These are phyloP conservation scores for Lasiodiplodia hormozganensis DNA, from an alignment of 2,329 filamentous ascomycete species.

Conservation along the genomic window DNA sequence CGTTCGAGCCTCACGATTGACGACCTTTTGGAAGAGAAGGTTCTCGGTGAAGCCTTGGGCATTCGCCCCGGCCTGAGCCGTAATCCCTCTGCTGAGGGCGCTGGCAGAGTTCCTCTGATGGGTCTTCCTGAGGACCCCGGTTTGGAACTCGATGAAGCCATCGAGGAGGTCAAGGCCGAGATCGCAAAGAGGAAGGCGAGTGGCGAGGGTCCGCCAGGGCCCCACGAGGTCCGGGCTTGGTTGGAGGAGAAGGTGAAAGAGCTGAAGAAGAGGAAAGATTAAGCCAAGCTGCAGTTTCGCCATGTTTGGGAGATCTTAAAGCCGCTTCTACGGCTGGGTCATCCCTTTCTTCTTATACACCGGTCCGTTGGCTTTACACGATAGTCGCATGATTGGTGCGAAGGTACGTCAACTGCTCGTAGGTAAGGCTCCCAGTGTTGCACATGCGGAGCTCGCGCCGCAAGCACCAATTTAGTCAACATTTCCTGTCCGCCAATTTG, in stretches of 20 bases:
- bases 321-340: no score
- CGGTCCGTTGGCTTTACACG: neutral
- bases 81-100: constrained; percentile 16
- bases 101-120: constrained; percentile 34
- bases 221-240: constrained; percentile 45
- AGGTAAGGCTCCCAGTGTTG: neutral
- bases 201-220: constrained; percentile 44
- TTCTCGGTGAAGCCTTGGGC: constrained; percentile 25
- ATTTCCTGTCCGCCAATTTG: neutral
- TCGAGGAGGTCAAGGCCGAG: constrained; percentile 76
- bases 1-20: constrained; percentile 13
- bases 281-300: neutral
- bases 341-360: no score
- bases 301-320: no score
- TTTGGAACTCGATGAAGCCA: constrained; percentile 77
- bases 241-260: constrained; percentile 44
- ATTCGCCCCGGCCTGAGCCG: constrained; percentile 21
- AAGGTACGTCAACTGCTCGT: no score
- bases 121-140: constrained; percentile 74
- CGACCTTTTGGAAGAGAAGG: constrained; percentile 27
- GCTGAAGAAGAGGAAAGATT: constrained; percentile 23
- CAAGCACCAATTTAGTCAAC: neutral
- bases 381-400: no score
- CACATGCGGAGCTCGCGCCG: neutral
- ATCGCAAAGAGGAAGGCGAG: constrained; percentile 66